phyloP scores from a whole-genome alignment of 2,329 filamentous ascomycete genomes.

The Ophiostoma montium region DNA sequence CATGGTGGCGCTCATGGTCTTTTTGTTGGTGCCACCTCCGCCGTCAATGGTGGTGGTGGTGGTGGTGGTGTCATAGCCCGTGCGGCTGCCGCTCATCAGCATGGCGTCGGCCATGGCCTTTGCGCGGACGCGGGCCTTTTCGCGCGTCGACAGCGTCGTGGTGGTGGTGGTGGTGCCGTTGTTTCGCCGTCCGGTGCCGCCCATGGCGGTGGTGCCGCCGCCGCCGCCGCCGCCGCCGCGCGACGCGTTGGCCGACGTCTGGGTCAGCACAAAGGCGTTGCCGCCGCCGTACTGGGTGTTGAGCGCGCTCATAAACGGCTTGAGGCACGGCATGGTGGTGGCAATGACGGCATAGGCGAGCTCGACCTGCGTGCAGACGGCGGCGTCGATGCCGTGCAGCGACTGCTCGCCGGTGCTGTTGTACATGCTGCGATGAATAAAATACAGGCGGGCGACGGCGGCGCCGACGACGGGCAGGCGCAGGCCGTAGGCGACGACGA shows the following conservation, averaged over 20 bases:
- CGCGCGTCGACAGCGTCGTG: background rate
- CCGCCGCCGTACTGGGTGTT: conserved; percentile 20
- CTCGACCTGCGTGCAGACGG: conserved; percentile 26
- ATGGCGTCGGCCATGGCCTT: conserved; percentile 6
- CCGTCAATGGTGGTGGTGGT: background rate
- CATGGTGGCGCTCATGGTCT: background rate
- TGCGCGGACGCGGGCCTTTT: background rate
- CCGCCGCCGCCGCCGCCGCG: conserved; percentile 3
- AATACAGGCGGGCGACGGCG: conserved; percentile 24
- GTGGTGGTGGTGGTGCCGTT: background rate
- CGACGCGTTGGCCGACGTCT: conserved; percentile 1
- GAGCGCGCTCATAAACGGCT: conserved; percentile 27
- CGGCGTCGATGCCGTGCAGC: conserved; percentile 22
- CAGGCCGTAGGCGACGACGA: conserved; percentile 26
- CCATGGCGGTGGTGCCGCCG: background rate
- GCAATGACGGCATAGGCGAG: conserved; percentile 27
- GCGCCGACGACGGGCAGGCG: conserved; percentile 27
- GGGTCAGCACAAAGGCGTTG: conserved; percentile 8
- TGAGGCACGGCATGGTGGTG: conserved; percentile 27
- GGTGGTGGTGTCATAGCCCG: background rate
- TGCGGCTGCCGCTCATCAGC: conserved; percentile 2
- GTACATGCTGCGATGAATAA: conserved; percentile 14
- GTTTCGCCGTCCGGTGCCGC: background rate
- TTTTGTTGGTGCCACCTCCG: background rate
- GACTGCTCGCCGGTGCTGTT: conserved; percentile 22